Evolutionary conservation across 805 yeast species (phyloP), one percentile per base, ranked within the genome.

Genomic region (Saccharomycopsis lassenensis): DNA sequence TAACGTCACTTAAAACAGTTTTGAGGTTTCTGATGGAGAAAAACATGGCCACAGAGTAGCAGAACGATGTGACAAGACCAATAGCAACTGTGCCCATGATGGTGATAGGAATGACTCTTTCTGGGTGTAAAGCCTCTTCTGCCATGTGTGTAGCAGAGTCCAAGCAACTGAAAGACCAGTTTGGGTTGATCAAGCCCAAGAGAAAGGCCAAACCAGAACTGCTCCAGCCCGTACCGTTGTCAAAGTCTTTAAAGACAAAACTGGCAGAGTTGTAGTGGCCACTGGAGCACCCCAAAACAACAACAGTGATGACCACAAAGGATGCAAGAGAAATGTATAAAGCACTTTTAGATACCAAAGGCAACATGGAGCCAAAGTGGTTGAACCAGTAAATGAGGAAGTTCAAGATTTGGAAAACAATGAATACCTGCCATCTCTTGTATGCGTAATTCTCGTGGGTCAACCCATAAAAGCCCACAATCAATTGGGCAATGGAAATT

Each of bases 111-210:
- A 75, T 72, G 43, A 69, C 64, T 33, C 67, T 61, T 47, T 69
- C 69, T 4, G 85, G 82, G 19, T 66, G 59, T 25, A 65, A 58
- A 24, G 66, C 65, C 49, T 77, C 85, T 50, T 78, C 86, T 16
- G 79, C 74, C 67, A 78, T 63, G 48, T 77, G 85, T 2, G 83
- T 74, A 2, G 83, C 82, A 39, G 75, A 71, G 49, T 77, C 86
- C 33, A 75, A 61, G 45, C 84, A 76, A 19, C 74, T 65, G 58
- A 75, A 76, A 7, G 77, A 70, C 81, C 81, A 77, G 38, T 73
- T 69, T 4, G 83, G 80, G 50, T 76, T 76, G 46, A 77, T 68
- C 32, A 77, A 55, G n/a, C 85, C 84, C n/a, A 74, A 71, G 38
- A 77, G 65, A 50, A 76, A 73, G 0, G 81, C 78, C 52, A 75